phyloP scores from a whole-genome alignment of 2,329 filamentous ascomycete genomes.

The Graphiopsis chlorocephala region DNA sequence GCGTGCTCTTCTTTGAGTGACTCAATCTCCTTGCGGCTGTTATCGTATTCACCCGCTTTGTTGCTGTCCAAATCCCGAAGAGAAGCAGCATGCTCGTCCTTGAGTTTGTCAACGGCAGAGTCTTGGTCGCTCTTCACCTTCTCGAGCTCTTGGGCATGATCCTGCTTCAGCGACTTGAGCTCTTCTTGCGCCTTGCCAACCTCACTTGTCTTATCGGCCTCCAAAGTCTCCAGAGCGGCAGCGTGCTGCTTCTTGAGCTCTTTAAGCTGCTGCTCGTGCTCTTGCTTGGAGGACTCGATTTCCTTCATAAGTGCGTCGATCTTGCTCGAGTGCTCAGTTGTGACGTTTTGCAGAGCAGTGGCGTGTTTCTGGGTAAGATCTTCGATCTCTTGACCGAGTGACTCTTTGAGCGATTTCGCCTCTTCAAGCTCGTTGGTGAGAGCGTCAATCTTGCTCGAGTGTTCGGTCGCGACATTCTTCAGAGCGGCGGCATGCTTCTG shows the following conservation, averaged over 20 bases:
- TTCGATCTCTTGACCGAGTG: conserved; percentile 5
- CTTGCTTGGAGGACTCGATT: conserved; percentile 3
- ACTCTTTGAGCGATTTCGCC: conserved; percentile 11
- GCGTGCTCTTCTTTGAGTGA: conserved; percentile 21
- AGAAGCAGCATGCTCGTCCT: conserved; percentile 8
- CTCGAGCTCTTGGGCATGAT: conserved; percentile 15
- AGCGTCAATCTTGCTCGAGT: conserved; percentile 8
- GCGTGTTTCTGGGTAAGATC: conserved; percentile 12
- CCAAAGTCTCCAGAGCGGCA: conserved; percentile 16
- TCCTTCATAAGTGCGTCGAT: conserved; percentile 1
- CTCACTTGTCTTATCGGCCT: conserved; percentile 6
- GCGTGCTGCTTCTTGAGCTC: conserved; percentile 18
- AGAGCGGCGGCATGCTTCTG: not conserved
- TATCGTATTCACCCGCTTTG: conserved; percentile 14
- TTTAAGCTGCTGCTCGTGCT: conserved; percentile 12
- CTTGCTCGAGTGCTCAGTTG: conserved; percentile 8
- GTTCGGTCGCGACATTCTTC: not conserved
- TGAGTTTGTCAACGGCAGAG: conserved; percentile 13
- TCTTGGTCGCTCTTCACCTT: conserved; percentile 19
- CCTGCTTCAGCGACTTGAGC: conserved; percentile 23
- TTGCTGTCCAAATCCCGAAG: conserved; percentile 3
- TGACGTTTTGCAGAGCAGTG: conserved; percentile 6
- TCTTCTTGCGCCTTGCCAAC: conserved; percentile 10
- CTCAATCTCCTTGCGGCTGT: conserved; percentile 23
- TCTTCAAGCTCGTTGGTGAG: conserved; percentile 16